Evolutionary conservation across 2,329 filamentous ascomycete genomes (phyloP), one percentile per base, ranked within the genome.

Genomic region (Botryosphaeria dothidea): DNA sequence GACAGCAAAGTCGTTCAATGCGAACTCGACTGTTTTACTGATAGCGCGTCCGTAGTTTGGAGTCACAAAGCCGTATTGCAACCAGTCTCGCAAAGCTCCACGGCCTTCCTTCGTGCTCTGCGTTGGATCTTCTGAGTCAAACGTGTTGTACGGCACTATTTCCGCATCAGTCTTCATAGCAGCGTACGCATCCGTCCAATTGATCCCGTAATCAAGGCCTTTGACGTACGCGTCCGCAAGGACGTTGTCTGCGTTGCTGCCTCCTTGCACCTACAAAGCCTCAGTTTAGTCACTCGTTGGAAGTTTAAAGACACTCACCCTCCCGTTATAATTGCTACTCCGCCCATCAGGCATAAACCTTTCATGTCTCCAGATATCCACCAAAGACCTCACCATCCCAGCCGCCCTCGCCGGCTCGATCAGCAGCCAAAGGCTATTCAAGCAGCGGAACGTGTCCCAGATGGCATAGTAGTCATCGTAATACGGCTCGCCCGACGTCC

Each of bases 271-370:
- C 13, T 62, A 7, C 3, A 1, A 9, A 1, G 1, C 2, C 2
- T 43, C 21, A 52, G 1, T 46, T 4, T 8, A 6, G 2, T 89
- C 80, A 67, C 85, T 88, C 63, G 81, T 83, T 21, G 5, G 11
- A 17, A 49, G 8, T 3, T n/a, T 17, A n/a, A 3, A 21, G 31
- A 19, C 13, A 25, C 34, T 31, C 11, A 62, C 60, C 15, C 61
- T 66, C 17, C 75, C 75, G 23, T 77, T 78, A 65, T 73, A 77
- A 31, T 75, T 73, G 1, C 72, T 70, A 29, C 69, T 71, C 11
- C 75, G 69, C 0, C 73, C 75, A 61, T 77, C 75, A 0, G 75
- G 75, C 70, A 78, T 73, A 57, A 66, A 77, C 6, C 74, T 72
- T 49, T 77, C 75, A 36, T 70, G 51, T 4, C 67, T 62, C 65